Conservation (phyloP, 1,284 basidiomycete genomes). For the Pyrrhoderma lamaoense region DNA sequence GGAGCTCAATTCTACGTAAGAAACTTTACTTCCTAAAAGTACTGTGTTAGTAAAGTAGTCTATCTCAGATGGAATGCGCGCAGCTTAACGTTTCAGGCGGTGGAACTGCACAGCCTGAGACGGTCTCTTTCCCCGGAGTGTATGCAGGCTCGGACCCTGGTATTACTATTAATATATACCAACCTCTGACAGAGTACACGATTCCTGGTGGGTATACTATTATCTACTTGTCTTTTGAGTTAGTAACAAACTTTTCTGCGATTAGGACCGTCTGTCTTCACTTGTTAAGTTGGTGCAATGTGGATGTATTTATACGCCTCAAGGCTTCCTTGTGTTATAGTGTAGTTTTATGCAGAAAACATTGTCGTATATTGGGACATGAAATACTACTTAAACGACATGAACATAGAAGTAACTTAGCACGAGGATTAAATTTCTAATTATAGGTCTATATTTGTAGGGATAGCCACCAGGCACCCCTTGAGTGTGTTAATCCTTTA, state of each 20-base stretch:
- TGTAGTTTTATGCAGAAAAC: too few species aligned
- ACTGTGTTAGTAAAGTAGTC: not conserved
- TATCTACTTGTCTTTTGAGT: not conserved
- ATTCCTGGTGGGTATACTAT: constrained; percentile 5
- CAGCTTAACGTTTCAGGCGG: constrained; percentile 46
- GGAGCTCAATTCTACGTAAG: constrained; percentile 22
- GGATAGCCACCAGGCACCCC: too few species aligned
- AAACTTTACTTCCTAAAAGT: not conserved
- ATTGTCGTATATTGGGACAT: too few species aligned
- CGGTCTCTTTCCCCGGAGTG: constrained; percentile 44
- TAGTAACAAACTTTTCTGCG: not conserved
- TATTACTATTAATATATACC: constrained; percentile 42
- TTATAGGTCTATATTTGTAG: too few species aligned
- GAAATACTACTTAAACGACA: too few species aligned
- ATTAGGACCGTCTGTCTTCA: not conserved
- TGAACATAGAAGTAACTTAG: too few species aligned
- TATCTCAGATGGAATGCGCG: constrained; percentile 41
- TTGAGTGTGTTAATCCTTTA: too few species aligned
- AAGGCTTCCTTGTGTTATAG: too few species aligned
- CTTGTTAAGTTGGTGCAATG: too few species aligned
- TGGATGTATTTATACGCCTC: too few species aligned
- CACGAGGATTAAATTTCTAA: too few species aligned
- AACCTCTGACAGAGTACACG: constrained; percentile 17
- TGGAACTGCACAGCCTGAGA: constrained; percentile 37
- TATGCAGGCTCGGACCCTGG: constrained; percentile 29